phyloP scores from a whole-genome alignment of 192 early-diverging fungal genomes.

The Piromyces finnis region DNA sequence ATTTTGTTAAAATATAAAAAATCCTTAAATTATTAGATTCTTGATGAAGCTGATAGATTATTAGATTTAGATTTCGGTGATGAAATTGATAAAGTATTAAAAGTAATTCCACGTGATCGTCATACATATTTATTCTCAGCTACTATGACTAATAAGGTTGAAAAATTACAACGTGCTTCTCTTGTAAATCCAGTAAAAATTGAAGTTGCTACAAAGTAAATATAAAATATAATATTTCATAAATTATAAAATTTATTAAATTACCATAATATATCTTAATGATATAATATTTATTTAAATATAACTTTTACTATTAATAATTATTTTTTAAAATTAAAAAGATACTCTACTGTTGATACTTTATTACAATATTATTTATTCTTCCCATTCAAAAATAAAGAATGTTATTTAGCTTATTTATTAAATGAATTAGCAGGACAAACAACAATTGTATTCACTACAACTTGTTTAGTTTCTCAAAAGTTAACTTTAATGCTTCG shows the following conservation, averaged over 20 bases:
- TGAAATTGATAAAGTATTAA: too few relatives aligned
- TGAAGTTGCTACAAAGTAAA: slow-evolving; percentile 79
- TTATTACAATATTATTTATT: slow-evolving; percentile 82
- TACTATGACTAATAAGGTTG: slow-evolving; percentile 96
- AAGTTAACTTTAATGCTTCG: slow-evolving; percentile 69
- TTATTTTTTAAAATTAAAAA: too few relatives aligned
- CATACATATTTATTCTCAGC: slow-evolving; percentile 31
- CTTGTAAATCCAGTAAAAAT: slow-evolving; percentile 83
- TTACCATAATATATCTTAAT: too few relatives aligned
- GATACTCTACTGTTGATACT: too few relatives aligned
- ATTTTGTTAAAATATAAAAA: too few relatives aligned
- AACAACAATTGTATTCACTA: slow-evolving; percentile 80
- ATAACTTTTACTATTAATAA: too few relatives aligned
- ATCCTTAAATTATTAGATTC: too few relatives aligned
- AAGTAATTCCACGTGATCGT: too few relatives aligned
- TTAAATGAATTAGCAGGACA: slow-evolving; percentile 85
- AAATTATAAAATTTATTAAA: too few relatives aligned
- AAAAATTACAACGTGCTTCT: slow-evolving; percentile 83
- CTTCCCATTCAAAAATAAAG: slow-evolving; percentile 91
- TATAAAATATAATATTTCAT: too few relatives aligned
- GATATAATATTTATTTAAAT: too few relatives aligned
- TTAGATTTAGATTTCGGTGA: too few relatives aligned
- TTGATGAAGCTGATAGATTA: slow-evolving; percentile 56
- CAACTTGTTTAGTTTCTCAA: slow-evolving; percentile 73
- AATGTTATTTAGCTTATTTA: slow-evolving; percentile 77